phyloP scores from a whole-genome alignment of 768 basidiomycete genomes.

The Lentinula aciculospora region DNA sequence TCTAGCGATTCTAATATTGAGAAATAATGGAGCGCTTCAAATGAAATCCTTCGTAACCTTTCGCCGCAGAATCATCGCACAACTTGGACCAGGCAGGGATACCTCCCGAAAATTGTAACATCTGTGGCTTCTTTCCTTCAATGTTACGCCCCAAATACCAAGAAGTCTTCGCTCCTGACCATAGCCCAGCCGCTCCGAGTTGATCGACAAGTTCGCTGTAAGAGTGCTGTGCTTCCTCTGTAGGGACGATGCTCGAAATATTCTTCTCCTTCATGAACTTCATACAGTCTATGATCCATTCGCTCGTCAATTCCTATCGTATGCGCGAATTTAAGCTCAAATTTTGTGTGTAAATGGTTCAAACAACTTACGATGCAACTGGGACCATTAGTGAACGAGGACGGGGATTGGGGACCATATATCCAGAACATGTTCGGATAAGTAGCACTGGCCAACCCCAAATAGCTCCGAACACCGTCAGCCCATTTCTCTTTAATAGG shows the following conservation, averaged over 20 bases:
- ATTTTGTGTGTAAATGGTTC: no score
- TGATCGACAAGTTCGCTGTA: not conserved
- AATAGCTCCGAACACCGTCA: conserved; percentile 9
- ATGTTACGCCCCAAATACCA: conserved; percentile 14
- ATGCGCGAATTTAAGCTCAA: not conserved
- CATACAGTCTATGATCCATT: conserved; percentile 20
- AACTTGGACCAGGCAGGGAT: not conserved
- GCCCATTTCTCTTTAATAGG: conserved; percentile 5
- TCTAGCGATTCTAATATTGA: no score
- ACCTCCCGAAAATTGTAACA: not conserved
- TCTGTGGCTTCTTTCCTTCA: not conserved
- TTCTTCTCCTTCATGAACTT: conserved; percentile 11
- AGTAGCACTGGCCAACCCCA: conserved; percentile 9
- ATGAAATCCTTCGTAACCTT: not conserved
- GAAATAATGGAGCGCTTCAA: no score
- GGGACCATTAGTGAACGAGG: conserved; percentile 12
- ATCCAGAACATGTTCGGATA: conserved; percentile 16
- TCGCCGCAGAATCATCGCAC: not conserved
- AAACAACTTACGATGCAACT: conserved; percentile 8
- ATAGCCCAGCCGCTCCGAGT: not conserved
- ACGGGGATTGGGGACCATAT: conserved; percentile 13
- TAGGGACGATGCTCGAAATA: not conserved
- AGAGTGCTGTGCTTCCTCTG: not conserved
- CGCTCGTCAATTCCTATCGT: conserved; percentile 18
- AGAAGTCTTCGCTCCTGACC: conserved; percentile 3